phyloP scores from a whole-genome alignment of 2,329 filamentous ascomycete species.

The Xylariaceae sp. region DNA sequence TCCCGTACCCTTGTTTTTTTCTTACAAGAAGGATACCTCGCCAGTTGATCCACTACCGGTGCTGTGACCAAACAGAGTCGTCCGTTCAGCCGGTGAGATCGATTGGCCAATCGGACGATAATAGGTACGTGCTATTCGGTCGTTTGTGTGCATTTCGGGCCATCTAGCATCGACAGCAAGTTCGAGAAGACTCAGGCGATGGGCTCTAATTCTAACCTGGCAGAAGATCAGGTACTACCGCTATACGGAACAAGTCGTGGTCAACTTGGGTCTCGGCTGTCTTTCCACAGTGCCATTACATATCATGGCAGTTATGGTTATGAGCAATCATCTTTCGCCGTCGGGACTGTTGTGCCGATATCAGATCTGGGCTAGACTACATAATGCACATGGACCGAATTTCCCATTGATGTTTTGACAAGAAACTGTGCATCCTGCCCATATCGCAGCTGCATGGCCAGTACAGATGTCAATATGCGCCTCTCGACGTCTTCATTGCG shows the following conservation, averaged over 20 bases:
- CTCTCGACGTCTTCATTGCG: background rate
- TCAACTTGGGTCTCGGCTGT: conserved; percentile 7
- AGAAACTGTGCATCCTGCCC: conserved; percentile 13
- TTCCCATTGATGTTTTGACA: conserved; percentile 6
- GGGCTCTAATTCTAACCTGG: background rate
- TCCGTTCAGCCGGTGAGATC: conserved; percentile 15
- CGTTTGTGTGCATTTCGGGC: conserved; percentile 5
- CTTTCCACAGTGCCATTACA: conserved; percentile 12
- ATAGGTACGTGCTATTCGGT: conserved; percentile 2
- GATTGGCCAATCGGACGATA: conserved; percentile 15
- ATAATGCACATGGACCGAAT: background rate
- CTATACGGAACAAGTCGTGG: background rate
- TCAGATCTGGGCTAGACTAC: background rate
- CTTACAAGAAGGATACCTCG: background rate
- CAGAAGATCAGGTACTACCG: background rate
- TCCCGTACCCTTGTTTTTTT: background rate
- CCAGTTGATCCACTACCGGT: conserved; percentile 1
- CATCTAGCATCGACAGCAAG: background rate
- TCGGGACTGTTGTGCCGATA: conserved; percentile 3
- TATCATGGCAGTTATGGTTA: conserved; percentile 10
- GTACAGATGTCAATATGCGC: conserved; percentile 18
- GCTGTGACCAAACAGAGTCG: conserved; percentile 6
- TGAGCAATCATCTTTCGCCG: conserved; percentile 19
- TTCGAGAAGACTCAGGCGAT: background rate
- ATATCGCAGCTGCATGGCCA: conserved; percentile 7